Conservation (phyloP, 257 asterid genomes). For the Scutellaria minor region DNA sequence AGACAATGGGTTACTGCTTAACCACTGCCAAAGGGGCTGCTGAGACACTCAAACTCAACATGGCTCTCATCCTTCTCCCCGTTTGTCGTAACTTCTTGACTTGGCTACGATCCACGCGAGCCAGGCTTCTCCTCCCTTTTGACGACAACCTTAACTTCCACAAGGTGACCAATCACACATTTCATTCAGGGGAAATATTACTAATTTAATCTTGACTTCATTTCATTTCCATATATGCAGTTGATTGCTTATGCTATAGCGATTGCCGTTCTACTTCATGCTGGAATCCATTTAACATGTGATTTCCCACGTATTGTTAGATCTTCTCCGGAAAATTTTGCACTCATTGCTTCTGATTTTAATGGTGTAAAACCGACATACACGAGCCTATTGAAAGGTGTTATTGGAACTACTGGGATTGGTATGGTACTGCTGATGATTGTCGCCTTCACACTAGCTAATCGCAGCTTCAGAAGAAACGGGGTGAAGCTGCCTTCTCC, state of each 20-base stretch:
- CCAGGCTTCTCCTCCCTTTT: constrained; percentile 68
- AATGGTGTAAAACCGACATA: constrained; percentile 61
- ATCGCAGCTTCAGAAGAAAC: constrained; percentile 66
- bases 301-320: constrained; percentile 72
- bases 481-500: constrained; percentile 73
- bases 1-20: constrained; percentile 77
- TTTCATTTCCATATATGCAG: constrained; percentile 10
- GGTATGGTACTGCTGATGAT: constrained; percentile 69
- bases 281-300: constrained; percentile 71
- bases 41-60: constrained; percentile 88
- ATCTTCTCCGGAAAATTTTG: constrained; percentile 67
- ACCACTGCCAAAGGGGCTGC: constrained; percentile 96
- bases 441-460: constrained; percentile 73
- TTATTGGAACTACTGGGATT: constrained; percentile 68
- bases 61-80: constrained; percentile 89
- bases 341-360: constrained; percentile 67
- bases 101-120: constrained; percentile 70
- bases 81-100: constrained; percentile 83
- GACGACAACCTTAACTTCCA: constrained; percentile 90
- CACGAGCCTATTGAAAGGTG: constrained; percentile 48
- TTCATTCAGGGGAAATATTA: no score
- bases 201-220: no score
- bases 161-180: constrained; percentile 40
- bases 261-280: constrained; percentile 63
- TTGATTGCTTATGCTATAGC: constrained; percentile 73